Evolutionary conservation across 176 grass and related monocot genomes (phyloP).

Genomic region (Poa pratensis): DNA sequence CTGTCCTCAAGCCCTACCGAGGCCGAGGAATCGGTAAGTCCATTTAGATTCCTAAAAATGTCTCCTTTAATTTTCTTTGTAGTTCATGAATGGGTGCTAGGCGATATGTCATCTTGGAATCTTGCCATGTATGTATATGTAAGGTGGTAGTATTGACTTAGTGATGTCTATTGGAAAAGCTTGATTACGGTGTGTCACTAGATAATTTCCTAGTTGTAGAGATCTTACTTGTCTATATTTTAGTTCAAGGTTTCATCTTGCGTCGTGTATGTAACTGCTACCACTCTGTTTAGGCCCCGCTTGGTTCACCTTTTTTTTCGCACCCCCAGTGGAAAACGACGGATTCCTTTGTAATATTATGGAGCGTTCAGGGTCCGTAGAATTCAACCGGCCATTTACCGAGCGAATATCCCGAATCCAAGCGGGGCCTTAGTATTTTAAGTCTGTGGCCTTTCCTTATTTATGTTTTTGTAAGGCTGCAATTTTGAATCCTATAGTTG

Average conservation of each 20-base stretch:
- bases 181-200: neutral
- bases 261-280: neutral
- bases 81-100: neutral
- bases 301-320: no score
- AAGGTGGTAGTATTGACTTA: neutral
- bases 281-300: neutral
- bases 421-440: no score
- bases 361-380: no score
- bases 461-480: constrained; percentile 2
- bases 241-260: neutral
- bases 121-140: neutral
- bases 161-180: neutral
- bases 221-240: neutral
- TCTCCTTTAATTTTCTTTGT: neutral
- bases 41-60: neutral
- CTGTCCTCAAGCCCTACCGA: constrained; percentile 89
- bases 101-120: neutral
- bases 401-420: no score
- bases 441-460: neutral
- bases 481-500: neutral
- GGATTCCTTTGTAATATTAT: no score
- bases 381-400: no score
- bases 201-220: neutral
- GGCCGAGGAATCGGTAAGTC: constrained; percentile 82
- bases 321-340: no score